phyloP scores from a whole-genome alignment of 2,329 filamentous ascomycete genomes.

The Fusarium sp. region DNA sequence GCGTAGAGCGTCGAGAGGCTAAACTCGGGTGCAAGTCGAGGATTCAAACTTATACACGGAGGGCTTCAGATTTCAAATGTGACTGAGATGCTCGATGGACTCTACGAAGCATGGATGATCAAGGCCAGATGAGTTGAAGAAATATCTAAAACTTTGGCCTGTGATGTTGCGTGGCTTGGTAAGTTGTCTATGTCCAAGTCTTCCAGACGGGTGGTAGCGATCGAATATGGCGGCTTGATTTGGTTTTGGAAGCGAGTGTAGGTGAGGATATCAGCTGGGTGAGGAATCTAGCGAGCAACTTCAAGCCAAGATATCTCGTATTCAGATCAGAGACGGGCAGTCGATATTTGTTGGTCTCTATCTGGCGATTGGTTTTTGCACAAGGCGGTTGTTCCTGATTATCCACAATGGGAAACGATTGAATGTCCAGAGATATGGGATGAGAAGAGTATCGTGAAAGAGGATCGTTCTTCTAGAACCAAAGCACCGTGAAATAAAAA shows the following conservation, averaged over 20 bases:
- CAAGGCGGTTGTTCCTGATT: conserved; percentile 32
- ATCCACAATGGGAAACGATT: conserved; percentile 33
- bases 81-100: conserved; percentile 29
- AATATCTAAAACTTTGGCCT: conserved; percentile 21
- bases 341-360: conserved; percentile 23
- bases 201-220: conserved; percentile 48
- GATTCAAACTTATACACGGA: conserved; percentile 28
- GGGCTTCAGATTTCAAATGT: conserved; percentile 30
- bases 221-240: conserved; percentile 47
- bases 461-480: conserved; percentile 34
- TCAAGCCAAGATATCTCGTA: conserved; percentile 21
- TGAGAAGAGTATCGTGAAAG: conserved; percentile 45
- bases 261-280: conserved; percentile 37
- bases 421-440: conserved; percentile 48
- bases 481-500: conserved; percentile 69
- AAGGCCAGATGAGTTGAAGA: conserved; percentile 17
- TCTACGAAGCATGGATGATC: conserved; percentile 36
- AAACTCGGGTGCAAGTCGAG: conserved; percentile 18
- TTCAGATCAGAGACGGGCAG: conserved; percentile 24
- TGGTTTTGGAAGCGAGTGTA: conserved; percentile 49
- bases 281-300: conserved; percentile 25
- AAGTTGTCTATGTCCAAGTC: conserved; percentile 25
- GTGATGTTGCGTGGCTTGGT: conserved; percentile 8
- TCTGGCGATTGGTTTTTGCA: conserved; percentile 30
- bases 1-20: conserved; percentile 16